These are phyloP conservation scores for Arthrobotrys pseudoclavata DNA, from an alignment of 2,329 filamentous ascomycete genomes.

Conservation along the genomic window DNA sequence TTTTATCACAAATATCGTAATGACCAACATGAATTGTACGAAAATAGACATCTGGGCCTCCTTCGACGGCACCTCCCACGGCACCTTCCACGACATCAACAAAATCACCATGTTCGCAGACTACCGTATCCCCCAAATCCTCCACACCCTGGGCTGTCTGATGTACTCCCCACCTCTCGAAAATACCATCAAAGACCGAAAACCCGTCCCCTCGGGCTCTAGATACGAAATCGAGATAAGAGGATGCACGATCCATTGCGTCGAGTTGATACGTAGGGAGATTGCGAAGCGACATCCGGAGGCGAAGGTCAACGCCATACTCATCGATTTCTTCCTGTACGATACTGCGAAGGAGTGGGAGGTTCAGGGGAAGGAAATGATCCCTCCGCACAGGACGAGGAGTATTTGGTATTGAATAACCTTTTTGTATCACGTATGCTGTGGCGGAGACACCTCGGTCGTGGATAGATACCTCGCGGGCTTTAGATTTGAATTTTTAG, in stretches of 20 bases:
- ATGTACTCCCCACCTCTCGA: slow-evolving; percentile 86
- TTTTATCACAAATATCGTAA: background rate
- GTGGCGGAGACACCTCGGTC: too few species aligned
- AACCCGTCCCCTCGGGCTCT: slow-evolving; percentile 78
- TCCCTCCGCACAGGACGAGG: slow-evolving; percentile 88
- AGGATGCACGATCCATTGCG: slow-evolving; percentile 95
- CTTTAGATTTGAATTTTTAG: background rate
- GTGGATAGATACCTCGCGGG: background rate
- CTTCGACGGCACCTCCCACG: slow-evolving; percentile 84
- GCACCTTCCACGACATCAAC: slow-evolving; percentile 88
- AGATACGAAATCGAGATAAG: slow-evolving; percentile 88
- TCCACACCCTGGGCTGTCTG: slow-evolving; percentile 84
- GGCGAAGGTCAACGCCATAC: slow-evolving; percentile 80
- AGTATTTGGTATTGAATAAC: slow-evolving; percentile 87
- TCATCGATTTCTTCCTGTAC: slow-evolving; percentile 98
- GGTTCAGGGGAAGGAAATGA: slow-evolving; percentile 71
- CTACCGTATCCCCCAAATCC: slow-evolving; percentile 94
- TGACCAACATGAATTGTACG: background rate
- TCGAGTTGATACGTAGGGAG: slow-evolving; percentile 87
- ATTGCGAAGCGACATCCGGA: slow-evolving; percentile 81
- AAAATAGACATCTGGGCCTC: slow-evolving; percentile 89
- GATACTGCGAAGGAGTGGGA: slow-evolving; percentile 92
- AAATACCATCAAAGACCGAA: slow-evolving; percentile 75
- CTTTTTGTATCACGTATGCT: background rate
- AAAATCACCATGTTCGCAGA: slow-evolving; percentile 99